Percentiles rank a stretch among this genome's conserved stretches.
Evolutionary conservation across 306 rosid genomes (phyloP).

Genomic region (Rosa rugosa): DNA sequence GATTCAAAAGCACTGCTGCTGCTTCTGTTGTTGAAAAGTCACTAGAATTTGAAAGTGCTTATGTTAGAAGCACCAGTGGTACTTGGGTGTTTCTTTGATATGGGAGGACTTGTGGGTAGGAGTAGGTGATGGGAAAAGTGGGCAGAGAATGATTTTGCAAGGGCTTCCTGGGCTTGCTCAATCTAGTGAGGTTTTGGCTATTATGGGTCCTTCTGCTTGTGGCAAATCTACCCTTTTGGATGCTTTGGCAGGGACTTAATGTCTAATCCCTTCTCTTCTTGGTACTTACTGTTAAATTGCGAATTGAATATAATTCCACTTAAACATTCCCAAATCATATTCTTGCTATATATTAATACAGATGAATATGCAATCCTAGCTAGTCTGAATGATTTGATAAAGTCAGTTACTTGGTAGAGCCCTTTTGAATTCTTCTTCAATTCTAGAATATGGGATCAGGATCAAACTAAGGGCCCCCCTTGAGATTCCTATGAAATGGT

Average conservation of each 20-base stretch:
- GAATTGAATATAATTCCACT: no score
- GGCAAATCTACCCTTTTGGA: slow-evolving; percentile 58
- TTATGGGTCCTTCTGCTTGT: slow-evolving; percentile 78
- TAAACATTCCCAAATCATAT: no score
- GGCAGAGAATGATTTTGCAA: slow-evolving; percentile 27
- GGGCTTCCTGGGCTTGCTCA: slow-evolving; percentile 48
- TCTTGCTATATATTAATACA: no score
- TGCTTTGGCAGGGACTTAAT: slow-evolving; percentile 46
- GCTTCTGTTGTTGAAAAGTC: background rate
- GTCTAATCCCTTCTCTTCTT: no score
- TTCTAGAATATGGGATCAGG: no score
- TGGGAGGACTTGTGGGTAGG: slow-evolving; percentile 37
- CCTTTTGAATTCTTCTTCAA: no score
- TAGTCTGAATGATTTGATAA: no score
- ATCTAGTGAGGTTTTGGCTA: slow-evolving; percentile 60
- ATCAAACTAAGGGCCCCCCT: no score
- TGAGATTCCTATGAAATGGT: no score
- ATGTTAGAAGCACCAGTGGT: background rate
- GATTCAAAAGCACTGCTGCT: background rate
- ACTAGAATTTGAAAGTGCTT: background rate
- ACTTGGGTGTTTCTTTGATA: slow-evolving; percentile 20
- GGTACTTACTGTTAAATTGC: no score
- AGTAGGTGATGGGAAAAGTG: slow-evolving; percentile 21
- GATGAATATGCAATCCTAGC: no score
- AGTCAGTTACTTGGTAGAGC: no score